Conservation (phyloP, 1,139 yeast genomes). For the Pichia sp. region DNA sequence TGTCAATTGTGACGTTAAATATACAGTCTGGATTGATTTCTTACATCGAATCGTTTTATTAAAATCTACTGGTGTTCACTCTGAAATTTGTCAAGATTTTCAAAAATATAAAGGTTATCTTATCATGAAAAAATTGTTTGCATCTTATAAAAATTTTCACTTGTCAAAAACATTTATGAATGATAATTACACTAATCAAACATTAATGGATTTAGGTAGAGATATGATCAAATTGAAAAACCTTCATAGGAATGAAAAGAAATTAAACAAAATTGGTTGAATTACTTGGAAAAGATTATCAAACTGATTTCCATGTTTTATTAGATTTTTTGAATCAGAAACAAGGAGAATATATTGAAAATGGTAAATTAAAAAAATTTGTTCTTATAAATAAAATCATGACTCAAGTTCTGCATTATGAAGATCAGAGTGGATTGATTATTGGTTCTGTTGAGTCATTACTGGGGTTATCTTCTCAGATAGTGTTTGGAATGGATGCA, state of each 20-base stretch:
- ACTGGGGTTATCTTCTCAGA: background rate
- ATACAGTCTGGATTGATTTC: background rate
- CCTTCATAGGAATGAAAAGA: background rate
- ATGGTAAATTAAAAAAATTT: background rate
- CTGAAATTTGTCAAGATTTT: background rate
- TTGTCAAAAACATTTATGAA: background rate
- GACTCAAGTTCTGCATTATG: background rate
- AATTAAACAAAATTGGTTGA: no score
- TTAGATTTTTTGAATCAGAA: no score
- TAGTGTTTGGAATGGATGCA: background rate
- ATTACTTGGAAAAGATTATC: background rate
- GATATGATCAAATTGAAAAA: background rate
- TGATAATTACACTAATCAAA: no score
- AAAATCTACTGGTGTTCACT: background rate
- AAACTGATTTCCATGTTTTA: background rate
- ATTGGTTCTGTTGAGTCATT: no score
- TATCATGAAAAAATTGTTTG: no score
- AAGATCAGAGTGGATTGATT: no score
- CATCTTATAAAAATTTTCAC: no score
- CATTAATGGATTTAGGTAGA: background rate
- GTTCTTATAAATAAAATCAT: no score
- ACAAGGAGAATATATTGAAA: no score
- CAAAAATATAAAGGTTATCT: background rate
- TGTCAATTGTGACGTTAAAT: background rate
- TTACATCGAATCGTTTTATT: background rate